phyloP scores from a whole-genome alignment of 441 rosid genomes.

The Raphanus hybrid region DNA sequence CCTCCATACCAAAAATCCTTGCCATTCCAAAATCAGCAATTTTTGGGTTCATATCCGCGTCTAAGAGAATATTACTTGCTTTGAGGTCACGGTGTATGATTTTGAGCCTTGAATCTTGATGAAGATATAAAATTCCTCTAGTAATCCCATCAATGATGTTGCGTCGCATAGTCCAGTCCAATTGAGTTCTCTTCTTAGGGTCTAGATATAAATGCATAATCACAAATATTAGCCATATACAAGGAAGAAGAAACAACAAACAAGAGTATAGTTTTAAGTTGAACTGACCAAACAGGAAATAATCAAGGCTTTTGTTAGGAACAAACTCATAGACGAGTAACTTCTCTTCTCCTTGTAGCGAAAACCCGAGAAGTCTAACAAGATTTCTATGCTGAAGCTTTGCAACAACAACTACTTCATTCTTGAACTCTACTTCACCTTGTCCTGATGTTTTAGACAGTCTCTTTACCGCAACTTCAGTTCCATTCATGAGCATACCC shows the following conservation, averaged over 20 bases:
- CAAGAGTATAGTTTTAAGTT: background rate
- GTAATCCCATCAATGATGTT: background rate
- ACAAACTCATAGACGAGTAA: slow-evolving; percentile 54
- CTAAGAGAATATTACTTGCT: slow-evolving; percentile 53
- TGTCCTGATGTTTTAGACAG: slow-evolving; percentile 45
- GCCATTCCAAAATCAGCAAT: slow-evolving; percentile 44
- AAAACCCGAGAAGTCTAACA: slow-evolving; percentile 12
- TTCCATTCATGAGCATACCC: slow-evolving; percentile 47
- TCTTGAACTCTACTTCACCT: slow-evolving; percentile 56
- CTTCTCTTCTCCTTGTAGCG: background rate
- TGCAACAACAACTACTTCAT: slow-evolving; percentile 50
- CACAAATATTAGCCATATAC: background rate
- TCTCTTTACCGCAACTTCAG: slow-evolving; percentile 51
- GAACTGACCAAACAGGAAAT: slow-evolving; percentile 47
- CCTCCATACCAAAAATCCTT: slow-evolving; percentile 28
- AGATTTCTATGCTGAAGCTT: slow-evolving; percentile 63
- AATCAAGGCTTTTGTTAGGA: slow-evolving; percentile 56
- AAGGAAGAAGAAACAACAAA: background rate
- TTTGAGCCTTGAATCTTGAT: slow-evolving; percentile 52
- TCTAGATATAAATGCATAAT: background rate
- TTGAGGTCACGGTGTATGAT: slow-evolving; percentile 64
- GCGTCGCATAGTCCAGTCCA: no score
- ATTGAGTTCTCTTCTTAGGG: no score
- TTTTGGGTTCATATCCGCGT: slow-evolving; percentile 53
- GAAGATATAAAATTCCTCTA: slow-evolving; percentile 57